These are phyloP conservation scores for Hylodesmum podocarpum DNA, from an alignment of 306 rosid genomes.

Conservation along the genomic window DNA sequence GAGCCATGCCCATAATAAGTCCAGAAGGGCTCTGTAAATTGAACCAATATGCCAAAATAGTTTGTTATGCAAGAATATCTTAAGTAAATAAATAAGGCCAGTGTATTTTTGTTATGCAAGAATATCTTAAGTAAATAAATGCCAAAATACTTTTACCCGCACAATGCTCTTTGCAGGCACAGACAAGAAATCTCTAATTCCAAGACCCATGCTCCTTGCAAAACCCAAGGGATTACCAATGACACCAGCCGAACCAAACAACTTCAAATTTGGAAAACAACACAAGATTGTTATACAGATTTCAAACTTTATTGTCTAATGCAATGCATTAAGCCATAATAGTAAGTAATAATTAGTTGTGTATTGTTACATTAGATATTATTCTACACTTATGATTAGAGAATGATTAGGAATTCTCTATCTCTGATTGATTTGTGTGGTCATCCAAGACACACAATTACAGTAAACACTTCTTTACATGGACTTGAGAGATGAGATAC, in stretches of 20 bases:
- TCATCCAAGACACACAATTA: too few relatives aligned
- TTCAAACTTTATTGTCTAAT: neutral
- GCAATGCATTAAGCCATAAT: neutral
- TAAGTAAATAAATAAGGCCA: neutral
- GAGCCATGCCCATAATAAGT: slow-evolving; percentile 85
- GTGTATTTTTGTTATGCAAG: neutral
- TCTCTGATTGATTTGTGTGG: too few relatives aligned
- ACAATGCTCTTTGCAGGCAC: slow-evolving; percentile 84
- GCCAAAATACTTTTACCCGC: slow-evolving; percentile 47
- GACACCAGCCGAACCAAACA: slow-evolving; percentile 97
- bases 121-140: neutral
- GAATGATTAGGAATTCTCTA: too few relatives aligned
- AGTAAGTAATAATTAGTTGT: neutral
- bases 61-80: slow-evolving; percentile 1
- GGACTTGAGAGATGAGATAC: too few relatives aligned
- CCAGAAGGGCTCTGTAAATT: slow-evolving; percentile 85
- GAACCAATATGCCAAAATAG: slow-evolving; percentile 20
- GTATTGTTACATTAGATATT: too few relatives aligned
- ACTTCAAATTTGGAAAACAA: slow-evolving; percentile 52
- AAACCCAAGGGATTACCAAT: slow-evolving; percentile 98
- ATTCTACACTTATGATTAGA: too few relatives aligned
- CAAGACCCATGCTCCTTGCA: slow-evolving; percentile 89
- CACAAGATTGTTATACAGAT: slow-evolving; percentile 7
- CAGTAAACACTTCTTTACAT: too few relatives aligned
- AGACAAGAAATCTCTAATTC: slow-evolving; percentile 85